A percentile compares a stretch with the other conserved stretches of the same genome.
These are phyloP conservation scores for Posidonia australis DNA, from an alignment of 106 monocot species.

Conservation along the genomic window DNA sequence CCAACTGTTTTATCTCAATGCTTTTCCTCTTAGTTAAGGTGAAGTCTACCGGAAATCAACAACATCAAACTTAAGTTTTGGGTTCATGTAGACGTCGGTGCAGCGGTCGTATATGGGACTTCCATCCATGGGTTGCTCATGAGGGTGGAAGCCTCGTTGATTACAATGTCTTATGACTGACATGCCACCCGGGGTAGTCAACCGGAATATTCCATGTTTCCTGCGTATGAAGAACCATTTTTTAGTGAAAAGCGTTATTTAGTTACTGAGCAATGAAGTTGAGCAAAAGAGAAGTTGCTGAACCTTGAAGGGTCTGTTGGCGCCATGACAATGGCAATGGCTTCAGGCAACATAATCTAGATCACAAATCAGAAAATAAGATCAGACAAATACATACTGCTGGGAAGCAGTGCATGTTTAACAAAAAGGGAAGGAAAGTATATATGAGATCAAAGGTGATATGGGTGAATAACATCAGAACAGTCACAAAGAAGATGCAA, in stretches of 20 bases:
- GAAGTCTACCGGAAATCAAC: conserved; percentile 46
- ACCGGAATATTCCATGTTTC: conserved; percentile 71
- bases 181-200: conserved; percentile 77
- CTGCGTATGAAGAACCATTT: conserved; percentile 15
- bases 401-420: neutral
- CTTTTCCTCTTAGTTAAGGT: too few species aligned
- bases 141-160: conserved; percentile 71
- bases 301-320: conserved; percentile 63
- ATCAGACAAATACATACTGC: neutral
- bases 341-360: conserved; percentile 79
- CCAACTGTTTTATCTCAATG: too few species aligned
- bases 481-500: too few species aligned
- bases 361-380: neutral
- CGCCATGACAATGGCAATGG: conserved; percentile 90
- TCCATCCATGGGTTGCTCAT: conserved; percentile 39
- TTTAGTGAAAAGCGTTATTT: neutral
- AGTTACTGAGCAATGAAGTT: neutral
- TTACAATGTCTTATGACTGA: conserved; percentile 59
- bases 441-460: neutral
- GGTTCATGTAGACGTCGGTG: conserved; percentile 55
- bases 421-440: neutral
- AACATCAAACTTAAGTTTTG: conserved; percentile 64
- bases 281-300: neutral
- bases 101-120: conserved; percentile 58
- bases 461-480: too few species aligned